These are phyloP conservation scores for Eucalyptus victrix DNA, from an alignment of 345 rosid genomes.

Conservation along the genomic window DNA sequence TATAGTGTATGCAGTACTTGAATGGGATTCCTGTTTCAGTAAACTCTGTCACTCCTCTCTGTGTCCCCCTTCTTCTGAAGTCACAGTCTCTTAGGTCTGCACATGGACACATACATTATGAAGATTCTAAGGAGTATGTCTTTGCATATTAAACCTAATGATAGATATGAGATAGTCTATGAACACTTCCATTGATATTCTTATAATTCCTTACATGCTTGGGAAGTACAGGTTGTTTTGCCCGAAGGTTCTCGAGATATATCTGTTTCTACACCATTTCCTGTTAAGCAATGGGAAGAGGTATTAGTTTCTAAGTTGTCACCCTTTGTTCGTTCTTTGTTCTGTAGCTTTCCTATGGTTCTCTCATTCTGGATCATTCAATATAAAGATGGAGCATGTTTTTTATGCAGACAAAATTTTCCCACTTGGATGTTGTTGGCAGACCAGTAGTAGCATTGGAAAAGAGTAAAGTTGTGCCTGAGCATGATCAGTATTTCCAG, in stretches of 20 bases:
- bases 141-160: neutral
- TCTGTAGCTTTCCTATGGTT: neutral
- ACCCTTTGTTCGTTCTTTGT: neutral
- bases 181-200: neutral
- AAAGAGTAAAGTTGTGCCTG: slow-evolving; percentile 73
- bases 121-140: neutral
- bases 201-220: neutral
- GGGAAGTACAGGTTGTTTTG: slow-evolving; percentile 61
- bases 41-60: neutral
- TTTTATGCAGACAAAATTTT: slow-evolving; percentile 50
- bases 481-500: slow-evolving; percentile 90
- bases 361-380: neutral
- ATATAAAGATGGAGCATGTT: neutral
- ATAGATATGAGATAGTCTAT: neutral
- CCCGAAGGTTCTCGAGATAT: slow-evolving; percentile 76
- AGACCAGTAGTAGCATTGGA: slow-evolving; percentile 77
- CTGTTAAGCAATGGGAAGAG: slow-evolving; percentile 64
- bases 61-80: neutral
- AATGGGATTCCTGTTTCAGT: neutral
- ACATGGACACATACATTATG: neutral
- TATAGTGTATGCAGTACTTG: neutral
- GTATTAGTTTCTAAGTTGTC: slow-evolving; percentile 18
- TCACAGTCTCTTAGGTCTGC: neutral
- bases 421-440: slow-evolving; percentile 88
- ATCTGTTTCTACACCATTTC: slow-evolving; percentile 67